Conservation (phyloP, 306 rosid genomes). For the Begonia fuchsioides region DNA sequence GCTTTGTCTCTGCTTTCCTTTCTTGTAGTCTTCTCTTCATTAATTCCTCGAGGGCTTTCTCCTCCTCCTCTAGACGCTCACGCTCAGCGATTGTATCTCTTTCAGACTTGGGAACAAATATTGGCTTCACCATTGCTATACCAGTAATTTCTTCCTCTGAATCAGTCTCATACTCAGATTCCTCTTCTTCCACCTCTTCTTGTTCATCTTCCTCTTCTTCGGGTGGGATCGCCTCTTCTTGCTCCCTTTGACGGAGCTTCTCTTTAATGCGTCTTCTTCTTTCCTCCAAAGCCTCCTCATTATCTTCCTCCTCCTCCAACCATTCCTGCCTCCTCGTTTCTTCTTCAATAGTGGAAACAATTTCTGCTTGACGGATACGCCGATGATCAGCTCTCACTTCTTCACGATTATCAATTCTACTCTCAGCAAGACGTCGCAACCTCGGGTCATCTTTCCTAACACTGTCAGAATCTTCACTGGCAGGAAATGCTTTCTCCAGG, state of each 20-base stretch:
- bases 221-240: constrained; percentile 51
- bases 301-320: constrained; percentile 66
- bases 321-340: constrained; percentile 82
- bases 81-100: no score
- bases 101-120: no score
- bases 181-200: constrained; percentile 45
- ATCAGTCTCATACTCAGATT: constrained; percentile 1
- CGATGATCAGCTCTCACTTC: constrained; percentile 88
- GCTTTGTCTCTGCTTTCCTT: constrained; percentile 75
- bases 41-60: constrained; percentile 45
- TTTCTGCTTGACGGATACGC: constrained; percentile 85
- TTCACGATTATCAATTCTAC: constrained; percentile 71
- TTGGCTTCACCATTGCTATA: no score
- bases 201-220: constrained; percentile 19
- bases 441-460: constrained; percentile 66
- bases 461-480: constrained; percentile 30
- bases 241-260: constrained; percentile 69
- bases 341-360: constrained; percentile 80
- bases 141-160: no score
- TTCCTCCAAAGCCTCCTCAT: constrained; percentile 65
- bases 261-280: constrained; percentile 62
- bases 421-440: constrained; percentile 67
- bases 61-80: no score
- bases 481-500: constrained; percentile 63
- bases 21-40: constrained; percentile 66